Evolutionary conservation across 495 filamentous ascomycete genomes (phyloP).

Genomic region (Penicillium argentinense): DNA sequence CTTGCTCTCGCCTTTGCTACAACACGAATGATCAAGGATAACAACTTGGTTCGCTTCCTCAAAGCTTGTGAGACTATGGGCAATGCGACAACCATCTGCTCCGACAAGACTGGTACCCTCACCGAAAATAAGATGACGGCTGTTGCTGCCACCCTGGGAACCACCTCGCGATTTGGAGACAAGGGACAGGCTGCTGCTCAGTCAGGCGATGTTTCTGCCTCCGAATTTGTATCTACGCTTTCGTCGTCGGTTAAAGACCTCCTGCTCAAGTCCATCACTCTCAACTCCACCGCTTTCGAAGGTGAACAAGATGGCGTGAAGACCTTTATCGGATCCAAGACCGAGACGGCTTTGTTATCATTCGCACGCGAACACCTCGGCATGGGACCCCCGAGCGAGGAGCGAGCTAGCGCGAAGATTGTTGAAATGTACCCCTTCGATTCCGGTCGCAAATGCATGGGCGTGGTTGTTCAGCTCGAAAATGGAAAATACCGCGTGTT

Average conservation of each 20-base stretch:
- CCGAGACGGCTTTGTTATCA: slow-evolving; percentile 77
- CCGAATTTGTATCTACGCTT: slow-evolving; percentile 62
- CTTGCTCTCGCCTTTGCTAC: slow-evolving; percentile 93
- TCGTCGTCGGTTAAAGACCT: slow-evolving; percentile 58
- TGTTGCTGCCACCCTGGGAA: slow-evolving; percentile 75
- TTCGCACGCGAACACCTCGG: slow-evolving; percentile 76
- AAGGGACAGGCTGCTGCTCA: slow-evolving; percentile 38
- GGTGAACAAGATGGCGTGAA: slow-evolving; percentile 65
- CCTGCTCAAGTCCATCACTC: slow-evolving; percentile 70
- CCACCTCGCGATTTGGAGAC: slow-evolving; percentile 64
- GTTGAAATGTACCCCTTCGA: slow-evolving; percentile 83
- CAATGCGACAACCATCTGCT: slow-evolving; percentile 93
- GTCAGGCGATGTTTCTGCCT: slow-evolving; percentile 45
- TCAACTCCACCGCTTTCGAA: slow-evolving; percentile 91
- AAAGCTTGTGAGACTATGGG: slow-evolving; percentile 99
- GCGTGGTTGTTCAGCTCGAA: slow-evolving; percentile 64
- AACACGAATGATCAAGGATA: slow-evolving; percentile 91
- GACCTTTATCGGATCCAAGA: slow-evolving; percentile 85
- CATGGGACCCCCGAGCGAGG: slow-evolving; percentile 68
- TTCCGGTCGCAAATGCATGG: slow-evolving; percentile 87
- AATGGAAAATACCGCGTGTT: slow-evolving; percentile 70
- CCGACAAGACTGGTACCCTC: slow-evolving; percentile 96
- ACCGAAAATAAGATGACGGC: slow-evolving; percentile 92
- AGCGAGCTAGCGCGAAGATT: slow-evolving; percentile 66
- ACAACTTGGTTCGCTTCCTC: slow-evolving; percentile 87